Conservation (phyloP, 2,329 filamentous ascomycete species). For the Bipolaris sorokiniana region DNA sequence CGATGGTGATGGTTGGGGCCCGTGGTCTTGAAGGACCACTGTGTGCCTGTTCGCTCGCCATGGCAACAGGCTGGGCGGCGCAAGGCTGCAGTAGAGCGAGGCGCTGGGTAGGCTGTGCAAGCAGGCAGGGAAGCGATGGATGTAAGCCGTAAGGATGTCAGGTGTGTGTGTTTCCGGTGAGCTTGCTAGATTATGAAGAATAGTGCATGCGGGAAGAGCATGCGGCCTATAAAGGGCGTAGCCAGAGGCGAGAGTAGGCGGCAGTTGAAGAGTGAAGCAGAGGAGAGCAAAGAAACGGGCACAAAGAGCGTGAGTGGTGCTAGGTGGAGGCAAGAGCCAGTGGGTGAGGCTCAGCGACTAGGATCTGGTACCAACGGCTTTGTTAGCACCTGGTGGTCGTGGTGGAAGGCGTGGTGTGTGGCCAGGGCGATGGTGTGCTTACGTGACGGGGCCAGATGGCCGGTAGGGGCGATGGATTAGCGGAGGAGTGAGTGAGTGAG, state of each 20-base stretch:
- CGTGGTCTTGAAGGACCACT: constrained; percentile 47
- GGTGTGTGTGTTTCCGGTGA: constrained; percentile 41
- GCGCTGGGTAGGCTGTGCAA: constrained; percentile 10
- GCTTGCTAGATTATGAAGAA: constrained; percentile 19
- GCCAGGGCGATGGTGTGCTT: constrained; percentile 8
- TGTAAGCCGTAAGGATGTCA: constrained; percentile 35
- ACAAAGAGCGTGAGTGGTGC: constrained; percentile 1
- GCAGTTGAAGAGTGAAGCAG: not conserved
- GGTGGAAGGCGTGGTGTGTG: not conserved
- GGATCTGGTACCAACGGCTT: constrained; percentile 1
- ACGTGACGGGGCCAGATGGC: constrained; percentile 6
- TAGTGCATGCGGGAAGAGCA: constrained; percentile 31
- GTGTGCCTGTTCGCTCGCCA: constrained; percentile 38
- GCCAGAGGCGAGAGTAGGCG: constrained; percentile 13
- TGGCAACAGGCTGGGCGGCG: constrained; percentile 31
- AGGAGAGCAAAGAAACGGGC: not conserved
- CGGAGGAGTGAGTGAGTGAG: not conserved
- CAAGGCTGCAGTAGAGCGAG: constrained; percentile 15
- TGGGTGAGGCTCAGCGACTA: not conserved
- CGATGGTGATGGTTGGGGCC: constrained; percentile 60
- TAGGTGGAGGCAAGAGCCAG: constrained; percentile 11
- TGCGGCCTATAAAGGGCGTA: constrained; percentile 13
- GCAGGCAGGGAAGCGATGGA: constrained; percentile 24
- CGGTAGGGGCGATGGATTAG: constrained; percentile 5
- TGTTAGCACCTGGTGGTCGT: constrained; percentile 1